phyloP scores from a whole-genome alignment of 345 rosid genomes.

The Eutrema heterophyllum region DNA sequence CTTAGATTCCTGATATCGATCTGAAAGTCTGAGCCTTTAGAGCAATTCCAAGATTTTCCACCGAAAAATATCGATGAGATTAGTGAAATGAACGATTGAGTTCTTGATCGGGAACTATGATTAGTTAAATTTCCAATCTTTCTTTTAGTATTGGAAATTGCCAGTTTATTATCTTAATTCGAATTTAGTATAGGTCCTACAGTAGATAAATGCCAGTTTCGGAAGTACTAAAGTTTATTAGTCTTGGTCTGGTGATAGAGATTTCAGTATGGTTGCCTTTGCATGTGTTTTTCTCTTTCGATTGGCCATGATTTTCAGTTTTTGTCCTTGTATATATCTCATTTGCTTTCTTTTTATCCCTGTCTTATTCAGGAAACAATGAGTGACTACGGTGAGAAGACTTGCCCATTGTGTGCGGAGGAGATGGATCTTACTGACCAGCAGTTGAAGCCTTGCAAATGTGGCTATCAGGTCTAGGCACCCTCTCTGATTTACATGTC shows the following conservation, averaged over 20 bases:
- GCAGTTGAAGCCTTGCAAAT: slow-evolving; percentile 91
- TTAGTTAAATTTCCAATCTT: neutral
- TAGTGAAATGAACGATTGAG: neutral
- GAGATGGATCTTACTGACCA: slow-evolving; percentile 96
- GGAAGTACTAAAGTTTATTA: neutral
- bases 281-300: neutral
- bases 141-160: no score
- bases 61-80: neutral
- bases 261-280: slow-evolving; percentile 3
- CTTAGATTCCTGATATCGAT: neutral
- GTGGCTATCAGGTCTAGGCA: slow-evolving; percentile 78
- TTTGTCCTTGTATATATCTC: neutral
- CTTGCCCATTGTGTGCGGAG: slow-evolving; percentile 86
- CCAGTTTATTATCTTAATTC: neutral
- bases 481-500: neutral
- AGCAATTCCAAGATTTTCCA: neutral
- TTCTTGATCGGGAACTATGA: neutral
- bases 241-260: no score
- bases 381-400: slow-evolving; percentile 83
- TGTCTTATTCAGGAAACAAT: slow-evolving; percentile 42
- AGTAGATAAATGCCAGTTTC: neutral
- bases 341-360: neutral
- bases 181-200: neutral
- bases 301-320: neutral
- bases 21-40: slow-evolving; percentile 30